A percentile compares a stretch with the other conserved stretches of the same genome.
Evolutionary conservation across 305 asterid species (phyloP).

Genomic region (Fraxinus sp.): DNA sequence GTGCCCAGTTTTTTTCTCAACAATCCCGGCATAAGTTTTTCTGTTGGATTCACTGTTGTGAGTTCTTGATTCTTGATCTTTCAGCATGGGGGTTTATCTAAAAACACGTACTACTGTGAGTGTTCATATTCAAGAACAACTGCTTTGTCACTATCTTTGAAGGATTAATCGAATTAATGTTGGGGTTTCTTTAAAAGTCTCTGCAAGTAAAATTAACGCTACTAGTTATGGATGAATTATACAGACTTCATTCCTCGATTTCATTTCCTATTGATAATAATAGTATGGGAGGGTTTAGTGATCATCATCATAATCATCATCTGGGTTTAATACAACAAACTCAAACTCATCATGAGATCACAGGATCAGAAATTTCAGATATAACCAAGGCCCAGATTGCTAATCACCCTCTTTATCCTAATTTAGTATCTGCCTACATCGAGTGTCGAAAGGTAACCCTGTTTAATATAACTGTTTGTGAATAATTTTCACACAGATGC

Average conservation of each 20-base stretch:
- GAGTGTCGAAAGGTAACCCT: conserved; percentile 66
- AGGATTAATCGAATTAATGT: not conserved
- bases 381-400: conserved; percentile 71
- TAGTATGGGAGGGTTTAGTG: conserved; percentile 7
- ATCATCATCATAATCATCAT: conserved; percentile 10
- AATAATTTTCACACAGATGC: conserved; percentile 5
- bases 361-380: conserved; percentile 45
- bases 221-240: conserved; percentile 52
- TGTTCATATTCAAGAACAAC: not conserved
- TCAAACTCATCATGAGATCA: conserved; percentile 10
- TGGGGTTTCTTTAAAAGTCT: not conserved
- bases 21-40: not conserved
- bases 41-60: not conserved
- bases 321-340: not conserved
- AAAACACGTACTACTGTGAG: conserved; percentile 7
- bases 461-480: not conserved
- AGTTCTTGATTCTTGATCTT: not conserved
- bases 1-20: not conserved
- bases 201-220: conserved; percentile 6
- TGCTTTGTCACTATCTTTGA: not conserved
- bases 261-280: conserved; percentile 25
- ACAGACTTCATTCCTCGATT: conserved; percentile 46
- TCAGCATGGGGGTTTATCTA: not conserved
- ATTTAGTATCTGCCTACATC: conserved; percentile 63
- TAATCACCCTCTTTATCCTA: conserved; percentile 76